Evolutionary conservation across 1,284 basidiomycete species (phyloP), one percentile per base, ranked within the genome.

Genomic region (Lentinus polychrous): DNA sequence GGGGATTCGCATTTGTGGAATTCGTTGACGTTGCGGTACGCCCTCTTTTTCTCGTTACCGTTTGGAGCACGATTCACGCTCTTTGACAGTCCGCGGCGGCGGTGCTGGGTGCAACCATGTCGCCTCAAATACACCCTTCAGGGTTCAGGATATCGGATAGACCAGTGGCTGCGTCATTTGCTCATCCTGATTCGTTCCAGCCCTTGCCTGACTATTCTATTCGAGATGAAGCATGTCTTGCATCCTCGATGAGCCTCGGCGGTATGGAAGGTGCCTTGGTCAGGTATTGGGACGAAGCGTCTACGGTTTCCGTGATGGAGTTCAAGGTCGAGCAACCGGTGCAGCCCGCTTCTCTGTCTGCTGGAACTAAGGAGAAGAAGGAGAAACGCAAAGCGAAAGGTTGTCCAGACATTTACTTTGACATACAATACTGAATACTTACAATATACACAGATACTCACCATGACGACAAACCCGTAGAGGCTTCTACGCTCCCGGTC

Each of bases 1-100:
- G 91, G 76, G 90, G 94, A 12, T 94, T 93, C 63, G 83, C 88
- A 0, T 97, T 97, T 61, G 87, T 94, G 11, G 91, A 96, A 61
- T 90, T 95, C 58, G 72, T 87, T 24, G 89, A 93, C 54, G 66
- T 83, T 6, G 79, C 86, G 73, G 92, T 93, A 66, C 55, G 71
- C 61, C 45, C 42, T 10, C 12, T 36, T 36, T 36, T 24, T 38
- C 12, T 44, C 22, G 18, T 24, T 8, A 12, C 1, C 11, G 11
- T 22, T 20, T 40, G 39, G 35, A 23, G 15, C 18, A 18, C 5
- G 39, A 40, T 49, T 54, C 35, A 46, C 33, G 39, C 24, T 34
- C 44, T 51, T 50, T 55, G 41, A 27, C 37, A 89, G 86, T 79
- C 79, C 45, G 85, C 88, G 46, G 75, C 85, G 2, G 71, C 78